phyloP scores from a whole-genome alignment of 1,284 basidiomycete species.

The Rhodotorula sp. region DNA sequence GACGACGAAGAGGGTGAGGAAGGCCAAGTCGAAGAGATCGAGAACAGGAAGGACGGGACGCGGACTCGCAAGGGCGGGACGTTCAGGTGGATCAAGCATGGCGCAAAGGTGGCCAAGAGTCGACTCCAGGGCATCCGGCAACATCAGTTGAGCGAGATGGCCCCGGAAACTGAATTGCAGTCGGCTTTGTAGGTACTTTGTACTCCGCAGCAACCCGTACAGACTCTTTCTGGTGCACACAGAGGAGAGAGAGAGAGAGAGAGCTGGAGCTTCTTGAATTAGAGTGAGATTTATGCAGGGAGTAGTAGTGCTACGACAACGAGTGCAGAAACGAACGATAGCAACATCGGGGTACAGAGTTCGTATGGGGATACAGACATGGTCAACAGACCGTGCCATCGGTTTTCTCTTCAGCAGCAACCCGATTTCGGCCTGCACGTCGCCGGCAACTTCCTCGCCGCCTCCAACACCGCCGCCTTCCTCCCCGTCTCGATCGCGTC shows the following conservation, averaged over 20 bases:
- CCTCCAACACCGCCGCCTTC: no score
- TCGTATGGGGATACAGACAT: not conserved
- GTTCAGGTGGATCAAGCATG: conserved; percentile 13
- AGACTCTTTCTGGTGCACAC: no score
- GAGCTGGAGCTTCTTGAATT: no score
- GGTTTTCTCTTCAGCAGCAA: not conserved
- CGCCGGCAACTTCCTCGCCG: not conserved
- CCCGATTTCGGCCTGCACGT: not conserved
- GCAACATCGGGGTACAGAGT: no score
- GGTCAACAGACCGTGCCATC: not conserved
- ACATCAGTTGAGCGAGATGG: not conserved
- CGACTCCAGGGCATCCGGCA: not conserved
- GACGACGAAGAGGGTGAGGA: conserved; percentile 1
- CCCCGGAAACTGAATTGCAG: conserved; percentile 13
- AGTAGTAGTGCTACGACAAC: no score
- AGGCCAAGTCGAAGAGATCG: conserved; percentile 1
- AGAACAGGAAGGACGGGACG: conserved; percentile 2
- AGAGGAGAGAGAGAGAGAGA: no score
- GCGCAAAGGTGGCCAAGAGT: conserved; percentile 2
- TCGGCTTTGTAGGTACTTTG: conserved; percentile 2
- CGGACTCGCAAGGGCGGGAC: conserved; percentile 15
- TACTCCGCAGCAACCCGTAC: no score
- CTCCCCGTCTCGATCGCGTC: not conserved
- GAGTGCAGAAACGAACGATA: no score
- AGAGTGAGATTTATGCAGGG: no score